Base-by-base conservation (phyloP, 257 asterid species). In the Cinchona pubescens region DNA sequence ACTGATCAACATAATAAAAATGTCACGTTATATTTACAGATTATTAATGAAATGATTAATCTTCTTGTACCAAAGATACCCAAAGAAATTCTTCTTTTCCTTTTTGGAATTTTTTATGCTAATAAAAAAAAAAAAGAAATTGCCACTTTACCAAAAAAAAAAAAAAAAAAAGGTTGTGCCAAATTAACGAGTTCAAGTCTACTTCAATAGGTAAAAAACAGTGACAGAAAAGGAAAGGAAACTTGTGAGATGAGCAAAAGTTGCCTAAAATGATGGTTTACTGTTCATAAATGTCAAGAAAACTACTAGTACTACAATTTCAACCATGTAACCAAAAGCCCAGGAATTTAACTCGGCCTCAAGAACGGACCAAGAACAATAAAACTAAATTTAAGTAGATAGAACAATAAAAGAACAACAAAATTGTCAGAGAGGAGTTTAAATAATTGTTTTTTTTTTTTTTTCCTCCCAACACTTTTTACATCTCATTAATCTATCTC, bases 211-310 rank as follows among this genome's bases (percentile, higher is more conserved):
- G 16, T 14, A 34, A 27, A 40, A n/a, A 37, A 63, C 6, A 32
- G n/a, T n/a, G n/a, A n/a, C n/a, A 11, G 14, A 14, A 19, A 25
- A 1, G 12, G 32, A 7, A 27, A 66, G 35, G 38, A 40, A 53
- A 15, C 67, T n/a, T 61, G 42, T 58, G 51, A 78, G 80, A 81
- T 21, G 85, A 86, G 89, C 74, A 81, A 86, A 83, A 78, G 13
- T 69, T 76, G 87, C 87, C 93, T 85, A 80, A 72, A 80, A 85
- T 79, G 82, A 78, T 78, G 95, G 90, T 48, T 70, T 75, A 79
- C 87, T 81, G 67, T 79, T 69, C 74, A 82, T 65, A 65, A 65
- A 7, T 65, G 81, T 71, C 75, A 62, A 71, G 72, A 72, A 59
- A 76, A 27, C 45, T 40, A 72, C 74, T 16, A 64, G 55, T n/a